These are phyloP conservation scores for Fusarium sp. DNA, from an alignment of 2,329 filamentous ascomycete species.

Conservation along the genomic window DNA sequence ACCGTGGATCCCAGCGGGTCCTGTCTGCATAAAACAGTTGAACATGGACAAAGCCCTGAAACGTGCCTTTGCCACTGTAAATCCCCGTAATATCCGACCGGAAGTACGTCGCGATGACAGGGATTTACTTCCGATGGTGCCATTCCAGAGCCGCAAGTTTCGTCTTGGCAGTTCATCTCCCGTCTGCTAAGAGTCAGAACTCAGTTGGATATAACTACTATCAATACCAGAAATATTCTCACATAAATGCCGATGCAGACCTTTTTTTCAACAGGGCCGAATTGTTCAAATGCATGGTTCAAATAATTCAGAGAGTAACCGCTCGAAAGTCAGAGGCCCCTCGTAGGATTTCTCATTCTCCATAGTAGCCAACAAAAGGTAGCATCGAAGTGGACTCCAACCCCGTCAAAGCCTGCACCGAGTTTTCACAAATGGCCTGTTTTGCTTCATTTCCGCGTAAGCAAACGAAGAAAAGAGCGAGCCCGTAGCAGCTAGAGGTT, in stretches of 20 bases:
- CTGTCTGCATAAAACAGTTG: neutral
- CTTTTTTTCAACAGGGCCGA: rapidly evolving
- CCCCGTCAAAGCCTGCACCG: neutral
- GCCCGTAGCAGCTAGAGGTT: neutral
- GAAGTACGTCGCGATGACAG: neutral
- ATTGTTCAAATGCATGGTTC: rapidly evolving
- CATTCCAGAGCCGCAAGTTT: neutral
- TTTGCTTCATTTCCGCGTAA: neutral
- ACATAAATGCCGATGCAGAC: rapidly evolving
- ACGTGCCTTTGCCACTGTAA: neutral
- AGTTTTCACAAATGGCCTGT: constrained; percentile 5
- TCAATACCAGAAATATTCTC: rapidly evolving
- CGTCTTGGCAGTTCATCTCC: constrained; percentile 1
- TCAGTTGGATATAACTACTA: no score
- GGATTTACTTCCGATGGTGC: neutral
- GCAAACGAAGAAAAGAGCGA: neutral
- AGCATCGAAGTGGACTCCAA: constrained; percentile 11
- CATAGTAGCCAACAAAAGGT: neutral
- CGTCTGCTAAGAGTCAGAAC: neutral
- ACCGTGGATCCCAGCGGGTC: neutral
- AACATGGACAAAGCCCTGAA: neutral
- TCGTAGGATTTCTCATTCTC: neutral
- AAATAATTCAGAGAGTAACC: rapidly evolving
- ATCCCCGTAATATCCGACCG: neutral
- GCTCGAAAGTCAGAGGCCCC: no score